Evolutionary conservation across 257 asterid genomes (phyloP).

Genomic region (Solanum boliviense): DNA sequence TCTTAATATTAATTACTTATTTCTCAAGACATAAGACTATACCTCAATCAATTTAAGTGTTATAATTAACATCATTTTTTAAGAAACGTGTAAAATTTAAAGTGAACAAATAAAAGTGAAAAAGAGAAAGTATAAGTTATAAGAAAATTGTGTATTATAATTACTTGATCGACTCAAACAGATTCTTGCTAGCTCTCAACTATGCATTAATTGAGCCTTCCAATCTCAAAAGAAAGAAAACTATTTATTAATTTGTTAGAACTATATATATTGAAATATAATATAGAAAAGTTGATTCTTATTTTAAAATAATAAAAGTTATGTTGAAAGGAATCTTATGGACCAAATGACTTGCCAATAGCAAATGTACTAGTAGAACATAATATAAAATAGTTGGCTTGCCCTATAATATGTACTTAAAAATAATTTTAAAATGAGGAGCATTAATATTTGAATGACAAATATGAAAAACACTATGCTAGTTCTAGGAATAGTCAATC

Average conservation of each 20-base stretch:
- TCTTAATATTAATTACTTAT: too few relatives aligned
- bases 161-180: neutral
- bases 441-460: neutral
- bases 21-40: too few relatives aligned
- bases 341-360: neutral
- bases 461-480: neutral
- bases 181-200: neutral
- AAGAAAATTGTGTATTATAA: neutral
- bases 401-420: neutral
- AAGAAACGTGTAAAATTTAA: too few relatives aligned
- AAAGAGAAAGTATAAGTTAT: too few relatives aligned
- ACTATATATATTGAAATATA: neutral
- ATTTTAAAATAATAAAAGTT: neutral
- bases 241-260: neutral
- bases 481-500: neutral
- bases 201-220: neutral
- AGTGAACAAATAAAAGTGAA: too few relatives aligned
- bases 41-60: too few relatives aligned
- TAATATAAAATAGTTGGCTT: conserved; percentile 5
- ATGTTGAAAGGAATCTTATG: neutral
- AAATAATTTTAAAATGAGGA: neutral
- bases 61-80: too few relatives aligned
- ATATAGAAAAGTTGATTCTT: neutral
- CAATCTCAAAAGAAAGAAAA: neutral
- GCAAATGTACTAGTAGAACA: neutral